Base-by-base conservation (phyloP, 768 basidiomycete genomes). In the Solioccasus polychromus region DNA sequence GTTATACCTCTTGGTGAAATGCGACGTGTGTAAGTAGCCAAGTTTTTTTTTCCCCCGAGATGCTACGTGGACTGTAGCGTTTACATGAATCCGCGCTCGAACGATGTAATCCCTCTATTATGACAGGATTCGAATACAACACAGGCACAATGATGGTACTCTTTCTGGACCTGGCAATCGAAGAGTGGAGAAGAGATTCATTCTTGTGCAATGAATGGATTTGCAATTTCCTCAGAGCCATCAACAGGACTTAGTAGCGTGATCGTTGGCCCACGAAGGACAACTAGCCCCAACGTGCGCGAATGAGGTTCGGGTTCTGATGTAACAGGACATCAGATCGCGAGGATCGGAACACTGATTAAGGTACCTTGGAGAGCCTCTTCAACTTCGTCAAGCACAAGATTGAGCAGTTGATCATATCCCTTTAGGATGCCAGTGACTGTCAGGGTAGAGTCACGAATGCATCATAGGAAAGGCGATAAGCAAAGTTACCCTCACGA, bases 341-440 rank as follows among this genome's bases (percentile, higher is more conserved):
- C 34, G 32, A 51, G 38, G 37, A 49, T 47, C 42, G 52, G 45
- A 42, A 42, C 50, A 30, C 44, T 37, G 8, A 35, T 36, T 26
- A 7, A 51, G 73, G 53, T 60, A 88, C 88, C 82, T 61, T 78
- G 76, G 3, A 89, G 54, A 30, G 87, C 78, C 68, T 99, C 96
- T 58, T 85, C 79, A 6, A 98, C 92, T 48, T 96, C 91, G 67
- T 99, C 96, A 39, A 99, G 79, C 39, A 99, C 96, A 44, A 99
- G 84, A 66, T 99, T 98, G 46, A 98, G 78, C 30, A 98, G 74
- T 56, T 97, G 94, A 68, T 98, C 96, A 59, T 82, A 98, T 20
- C 96, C 96, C 69, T 99, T 99, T 51, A 99, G 69, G 15, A 88
- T 78, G 3, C 96, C 96, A 8, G 81, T 88, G 42, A 97, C 95